Base-by-base conservation (phyloP, 768 basidiomycete genomes). In the Russula ochroleuca region DNA sequence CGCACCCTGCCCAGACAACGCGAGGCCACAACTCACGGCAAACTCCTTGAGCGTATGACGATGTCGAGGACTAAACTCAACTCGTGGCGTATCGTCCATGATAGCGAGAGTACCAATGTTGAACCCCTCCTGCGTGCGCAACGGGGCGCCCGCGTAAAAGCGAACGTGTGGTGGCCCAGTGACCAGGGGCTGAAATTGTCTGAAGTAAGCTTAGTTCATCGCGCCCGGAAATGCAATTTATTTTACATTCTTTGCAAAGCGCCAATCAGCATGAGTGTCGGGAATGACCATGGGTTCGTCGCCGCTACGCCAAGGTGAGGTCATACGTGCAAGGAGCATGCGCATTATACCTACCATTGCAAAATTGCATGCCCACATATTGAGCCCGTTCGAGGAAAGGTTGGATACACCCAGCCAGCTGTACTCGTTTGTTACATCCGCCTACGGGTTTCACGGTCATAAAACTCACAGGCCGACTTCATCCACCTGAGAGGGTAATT, bases 41-140 rank as follows among this genome's bases (percentile, higher is more conserved):
- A 97, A 97, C 74, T 97, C 95, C 73, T 96, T 96, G 66, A 98
- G 78, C 2, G 92, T 92, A 77, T 96, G 90, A 52, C 94, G 78
- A 69, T 94, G 92, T 50, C 94, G 79, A 10, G 94, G 93, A 10
- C 87, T 85, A 70, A 95, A 97, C 63, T 95, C 94, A 21, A 83
- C 79, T 52, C 90, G 80, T 2, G 94, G 92, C 45, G 83, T 78
- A 69, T 93, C 90, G 67, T 94, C 92, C 65, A 94, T 84, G 37
- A 98, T 81, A 41, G 91, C 88, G 60, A 98, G 76, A 84, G 85
- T 86, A 74, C 92, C 94, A 61, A 97, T 85, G 70, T 96, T 97
- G 74, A 80, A 90, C 5, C 94, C 94, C 62, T 97, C 94, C 57
- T 87, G 82, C 2, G 95, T 97, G 51, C 92, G 81, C 49, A 98